Evolutionary conservation across 1,284 basidiomycete genomes (phyloP), one percentile per base, ranked within the genome.

Genomic region (Sanguinoderma infundibulare): DNA sequence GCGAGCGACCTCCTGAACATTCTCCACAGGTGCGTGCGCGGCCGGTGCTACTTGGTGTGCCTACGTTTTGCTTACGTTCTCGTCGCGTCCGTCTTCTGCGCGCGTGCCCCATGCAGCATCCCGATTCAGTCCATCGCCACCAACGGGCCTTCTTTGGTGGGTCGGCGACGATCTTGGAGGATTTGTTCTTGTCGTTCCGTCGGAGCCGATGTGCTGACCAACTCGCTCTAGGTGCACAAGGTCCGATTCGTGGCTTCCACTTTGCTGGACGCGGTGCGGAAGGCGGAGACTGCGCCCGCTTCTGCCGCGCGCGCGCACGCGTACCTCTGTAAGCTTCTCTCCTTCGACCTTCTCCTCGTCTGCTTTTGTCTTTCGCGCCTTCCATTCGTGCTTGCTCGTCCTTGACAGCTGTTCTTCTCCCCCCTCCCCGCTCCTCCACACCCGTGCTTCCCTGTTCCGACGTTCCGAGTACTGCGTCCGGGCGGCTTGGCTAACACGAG

Each of bases 61-160:
- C 40, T 40, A 49, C 40, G 44, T 38, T 50, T 51, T 59, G 52
- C 44, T 66, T 62, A 59, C 17, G 38, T 39, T 9, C 15, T 26
- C 50, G 34, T 34, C 17, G 32, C 26, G 52, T 49, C 57, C 53
- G 68, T 64, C n/a, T n/a, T n/a, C n/a, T n/a, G n/a, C n/a, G n/a
- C n/a, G n/a, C n/a, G n/a, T n/a, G n/a, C 38, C 38, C 30, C 47
- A 39, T 67, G 51, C 67, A 93, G 91, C 70, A 95, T 95, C 68
- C 93, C 93, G 7, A 94, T 95, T 61, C 92, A 94, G 74, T 92
- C 91, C 26, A 94, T 95, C 68, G 93, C 94, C 9, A 94, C 93
- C 50, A 96, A 95, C 72, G 92, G 91, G 10, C 87, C 90, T 3
- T 91, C 89, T 61, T 76, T 92, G 77, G 91, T 89, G 64, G 73